phyloP scores from a whole-genome alignment of 768 basidiomycete species.

The Pleurotus tuoliensis region DNA sequence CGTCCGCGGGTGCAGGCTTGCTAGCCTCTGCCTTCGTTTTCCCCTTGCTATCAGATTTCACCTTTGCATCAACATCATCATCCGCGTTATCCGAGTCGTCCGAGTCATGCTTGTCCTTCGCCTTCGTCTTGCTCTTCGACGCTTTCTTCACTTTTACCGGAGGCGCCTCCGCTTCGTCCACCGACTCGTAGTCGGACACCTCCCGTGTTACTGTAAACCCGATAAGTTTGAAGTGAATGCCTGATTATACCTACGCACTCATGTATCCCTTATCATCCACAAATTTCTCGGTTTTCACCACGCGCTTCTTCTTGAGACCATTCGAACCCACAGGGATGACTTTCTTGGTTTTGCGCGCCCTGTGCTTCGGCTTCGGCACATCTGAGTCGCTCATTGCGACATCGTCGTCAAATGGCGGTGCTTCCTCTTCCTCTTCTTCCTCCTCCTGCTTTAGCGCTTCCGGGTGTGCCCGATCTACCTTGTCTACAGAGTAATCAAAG shows the following conservation, averaged over 20 bases:
- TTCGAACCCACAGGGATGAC: conserved; percentile 72
- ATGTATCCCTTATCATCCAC: conserved; percentile 71
- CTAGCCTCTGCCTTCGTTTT: no score
- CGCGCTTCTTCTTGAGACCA: conserved; percentile 69
- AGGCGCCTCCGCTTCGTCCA: conserved; percentile 51
- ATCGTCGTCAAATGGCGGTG: conserved; percentile 21
- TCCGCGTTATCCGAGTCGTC: background rate
- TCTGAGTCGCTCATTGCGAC: conserved; percentile 32
- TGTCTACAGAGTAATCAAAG: conserved; percentile 20
- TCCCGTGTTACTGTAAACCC: no score
- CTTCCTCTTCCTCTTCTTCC: conserved; percentile 19
- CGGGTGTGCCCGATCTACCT: conserved; percentile 25
- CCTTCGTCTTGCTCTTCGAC: conserved; percentile 13
- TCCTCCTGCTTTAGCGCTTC: conserved; percentile 7
- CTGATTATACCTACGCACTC: conserved; percentile 36
- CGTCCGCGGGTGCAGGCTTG: no score
- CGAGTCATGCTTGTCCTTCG: background rate
- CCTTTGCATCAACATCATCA: background rate
- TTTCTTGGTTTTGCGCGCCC: conserved; percentile 49
- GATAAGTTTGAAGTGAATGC: background rate
- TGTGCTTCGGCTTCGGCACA: conserved; percentile 28
- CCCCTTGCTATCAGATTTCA: background rate
- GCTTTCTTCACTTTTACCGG: conserved; percentile 17
- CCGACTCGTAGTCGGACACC: conserved; percentile 70
- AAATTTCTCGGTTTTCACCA: conserved; percentile 52